Conservation (phyloP, 129 eudicot genomes). For the Mikania micrantha region DNA sequence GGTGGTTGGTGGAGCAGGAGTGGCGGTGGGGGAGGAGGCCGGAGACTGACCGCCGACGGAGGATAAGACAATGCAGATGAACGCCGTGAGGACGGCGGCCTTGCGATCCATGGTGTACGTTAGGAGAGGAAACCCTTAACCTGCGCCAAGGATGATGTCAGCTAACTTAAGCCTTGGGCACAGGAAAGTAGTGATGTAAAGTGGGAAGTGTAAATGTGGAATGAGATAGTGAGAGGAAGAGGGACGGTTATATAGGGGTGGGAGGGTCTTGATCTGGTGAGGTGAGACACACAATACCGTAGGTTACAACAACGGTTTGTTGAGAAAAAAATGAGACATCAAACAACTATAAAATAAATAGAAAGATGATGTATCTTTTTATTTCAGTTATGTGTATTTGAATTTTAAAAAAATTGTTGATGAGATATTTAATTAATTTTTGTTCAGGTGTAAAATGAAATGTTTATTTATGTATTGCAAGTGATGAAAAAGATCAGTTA, state of each 20-base stretch:
- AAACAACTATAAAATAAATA: neutral
- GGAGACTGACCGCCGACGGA: slow-evolving; percentile 71
- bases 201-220: slow-evolving; percentile 1
- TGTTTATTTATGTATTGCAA: no score
- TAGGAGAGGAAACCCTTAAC: slow-evolving; percentile 14
- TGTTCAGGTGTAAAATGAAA: neutral
- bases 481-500: no score
- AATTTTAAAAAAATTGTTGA: neutral
- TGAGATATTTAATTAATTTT: neutral
- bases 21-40: slow-evolving; percentile 52
- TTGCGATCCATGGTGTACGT: slow-evolving; percentile 41
- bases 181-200: neutral
- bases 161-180: neutral
- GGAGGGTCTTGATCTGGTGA: slow-evolving; percentile 21
- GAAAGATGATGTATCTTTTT: neutral
- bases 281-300: slow-evolving; percentile 10
- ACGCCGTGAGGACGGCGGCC: slow-evolving; percentile 25
- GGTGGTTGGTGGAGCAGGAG: slow-evolving; percentile 44
- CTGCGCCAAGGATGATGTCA: slow-evolving; percentile 16
- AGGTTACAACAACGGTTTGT: slow-evolving; percentile 18
- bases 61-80: slow-evolving; percentile 71
- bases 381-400: neutral
- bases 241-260: neutral
- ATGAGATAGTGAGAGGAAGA: slow-evolving; percentile 13
- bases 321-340: neutral